Base-by-base conservation (phyloP, 139 green algal genomes). In the Micractinium conductrix region DNA sequence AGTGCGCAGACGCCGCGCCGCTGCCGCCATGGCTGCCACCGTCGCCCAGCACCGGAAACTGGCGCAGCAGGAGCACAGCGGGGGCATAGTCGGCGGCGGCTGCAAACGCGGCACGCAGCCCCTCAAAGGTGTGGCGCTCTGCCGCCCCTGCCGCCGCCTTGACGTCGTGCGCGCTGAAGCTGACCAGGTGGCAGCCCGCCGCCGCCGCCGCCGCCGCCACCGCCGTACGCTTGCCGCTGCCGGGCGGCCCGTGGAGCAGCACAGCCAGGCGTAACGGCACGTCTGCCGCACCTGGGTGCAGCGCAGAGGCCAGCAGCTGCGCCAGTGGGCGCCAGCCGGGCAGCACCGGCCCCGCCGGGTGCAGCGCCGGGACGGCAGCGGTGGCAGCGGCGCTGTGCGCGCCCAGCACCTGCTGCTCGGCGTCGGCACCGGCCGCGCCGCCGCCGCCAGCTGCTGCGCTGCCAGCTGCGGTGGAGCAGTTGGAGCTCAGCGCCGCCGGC, bases 141-240 rank as follows among this genome's bases (percentile, higher is more conserved):
- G 87, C 73, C 21, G 83, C 71, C 28, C 44, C 86, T 62, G 65
- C 63, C 63, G 63, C 53, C 33, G 67, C 26, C 65, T 63, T 48
- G 43, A 97, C 58, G 16, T 96, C 93, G 42, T 92, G 83, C 62
- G 92, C 94, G 86, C 85, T 94, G 33, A 87, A 89, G 21, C 72
- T 70, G 81, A 95, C 85, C 33, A 93, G 67, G 53, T 97, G 89
- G 81, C 92, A 79, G n/a, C 94, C 94, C n/a, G 95, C 76, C 1
- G 94, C 95, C 2, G 90, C 91, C 5, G 94, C 92, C 3, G 93
- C 93, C 1, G 93, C 94, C 6, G 72, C 50, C 3, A 72, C 91
- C 12, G 92, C 92, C 0, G 91, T 95, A 12, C 53, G 50, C 43
- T 85, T 85, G 24, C 95, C 95, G 45, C 81, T 87, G 70, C 94